A percentile compares a stretch with the other conserved stretches of the same genome.
These are phyloP conservation scores for Vitis vinifera DNA, from an alignment of 164 flowering plant genomes.

Conservation along the genomic window ASM3070453v1 NC_081811.1:27990501-27991000, in stretches of 20 bases:
- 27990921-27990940: neutral
- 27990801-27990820: slow-evolving; percentile 9
- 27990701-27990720: neutral
- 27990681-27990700: neutral
- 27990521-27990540: too few species aligned
- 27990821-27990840: slow-evolving; percentile 20
- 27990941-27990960: too few species aligned
- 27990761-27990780: neutral
- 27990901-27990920: neutral
- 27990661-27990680: slow-evolving; percentile 6
- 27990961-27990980: too few species aligned
- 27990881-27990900: slow-evolving; percentile 18
- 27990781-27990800: neutral
- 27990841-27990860: slow-evolving; percentile 13
- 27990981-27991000: too few species aligned
- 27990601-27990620: too few species aligned
- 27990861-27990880: slow-evolving; percentile 20
- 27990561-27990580: too few species aligned
- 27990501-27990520: too few species aligned
- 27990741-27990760: neutral
- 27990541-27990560: too few species aligned
- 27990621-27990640: too few species aligned
- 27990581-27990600: too few species aligned
- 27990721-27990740: slow-evolving; percentile 14
- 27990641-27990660: neutral